Evolutionary conservation across 257 asterid genomes (phyloP), one percentile per base, ranked within the genome.

Genomic region (Solanum bukasovii): DNA sequence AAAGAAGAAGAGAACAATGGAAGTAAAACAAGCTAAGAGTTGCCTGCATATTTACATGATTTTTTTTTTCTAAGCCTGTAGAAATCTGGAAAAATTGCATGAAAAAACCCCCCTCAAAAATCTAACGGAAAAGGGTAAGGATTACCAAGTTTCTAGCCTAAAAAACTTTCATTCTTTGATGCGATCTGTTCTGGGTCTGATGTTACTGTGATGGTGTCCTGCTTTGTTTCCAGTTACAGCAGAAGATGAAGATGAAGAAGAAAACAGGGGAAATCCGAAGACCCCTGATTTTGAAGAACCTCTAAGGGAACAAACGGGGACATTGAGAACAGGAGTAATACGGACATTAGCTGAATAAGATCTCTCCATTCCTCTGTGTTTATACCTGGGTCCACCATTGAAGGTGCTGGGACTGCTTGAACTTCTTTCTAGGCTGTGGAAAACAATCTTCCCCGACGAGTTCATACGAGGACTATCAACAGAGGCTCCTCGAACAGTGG

Each of bases 391-490:
- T 25, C 96, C 99, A 31, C 96, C 95, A 33, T 93, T 95, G 87
- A 96, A 93, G 35, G 92, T 92, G 92, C 98, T 94, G 6, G 99
- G 99, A 84, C 98, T 97, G 89, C 99, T 97, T 11, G 99, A 95
- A 78, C 99, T 97, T 91, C 99, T 91, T 93, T 95, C 99, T 91
- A 97, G 83, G 90, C 98, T 92, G 56, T 97, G 96, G 83, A 96
- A 97, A 35, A 97, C 98, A 13, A 97, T 94, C 91, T 96, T 96
- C 9, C 99, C 99, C 0, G 96, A 96, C 0, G 99, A 94, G 75
- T 96, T 97, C 98, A 97, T 96, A 13, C 99, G 92, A 10, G 99
- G 99, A 86, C 99, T 97, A 82, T 97, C 99, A 4, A 90, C 98
- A 5, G 98, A 94, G 20, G 89, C 93, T 23, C 95, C 94, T 0